Percentiles rank a stretch among this genome's conserved stretches.
Conservation (phyloP, 2,329 filamentous ascomycete species). For the Microsporum canis region DNA sequence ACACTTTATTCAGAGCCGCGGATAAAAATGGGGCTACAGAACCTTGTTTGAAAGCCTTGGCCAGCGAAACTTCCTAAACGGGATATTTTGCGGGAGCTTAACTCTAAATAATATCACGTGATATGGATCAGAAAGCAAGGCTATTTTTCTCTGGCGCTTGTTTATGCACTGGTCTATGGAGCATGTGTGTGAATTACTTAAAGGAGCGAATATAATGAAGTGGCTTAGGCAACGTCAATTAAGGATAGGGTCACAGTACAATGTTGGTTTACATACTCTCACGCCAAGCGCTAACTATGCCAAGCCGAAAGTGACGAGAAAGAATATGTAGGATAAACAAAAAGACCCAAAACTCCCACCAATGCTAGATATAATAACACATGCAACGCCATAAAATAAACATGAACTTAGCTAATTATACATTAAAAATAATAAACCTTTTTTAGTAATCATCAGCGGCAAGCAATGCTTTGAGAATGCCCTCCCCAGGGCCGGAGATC, state of each 20-base stretch:
- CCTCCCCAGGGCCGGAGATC: constrained; percentile 46
- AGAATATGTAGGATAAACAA: neutral
- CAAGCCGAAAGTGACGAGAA: neutral
- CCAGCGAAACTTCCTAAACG: neutral
- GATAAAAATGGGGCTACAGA: neutral
- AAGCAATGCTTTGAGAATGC: constrained; percentile 34
- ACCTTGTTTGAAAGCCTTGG: neutral
- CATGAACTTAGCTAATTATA: constrained; percentile 1
- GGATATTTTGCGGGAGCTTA: constrained; percentile 1
- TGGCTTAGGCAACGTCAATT: neutral
- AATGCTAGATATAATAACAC: constrained; percentile 8
- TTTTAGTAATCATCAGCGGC: constrained; percentile 8
- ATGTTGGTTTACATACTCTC: neutral
- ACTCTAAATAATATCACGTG: neutral
- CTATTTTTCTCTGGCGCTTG: neutral
- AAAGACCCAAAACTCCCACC: neutral
- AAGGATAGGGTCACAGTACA: neutral
- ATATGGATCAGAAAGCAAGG: neutral
- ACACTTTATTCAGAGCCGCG: neutral
- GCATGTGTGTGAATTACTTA: neutral
- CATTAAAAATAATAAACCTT: constrained; percentile 2
- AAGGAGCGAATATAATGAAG: neutral
- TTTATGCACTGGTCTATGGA: neutral
- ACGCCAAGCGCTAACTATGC: neutral
- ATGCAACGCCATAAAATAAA: constrained; percentile 1